Conservation (phyloP, 225 moss, liverwort and hornwort species). For the Climacium dendroides region DNA sequence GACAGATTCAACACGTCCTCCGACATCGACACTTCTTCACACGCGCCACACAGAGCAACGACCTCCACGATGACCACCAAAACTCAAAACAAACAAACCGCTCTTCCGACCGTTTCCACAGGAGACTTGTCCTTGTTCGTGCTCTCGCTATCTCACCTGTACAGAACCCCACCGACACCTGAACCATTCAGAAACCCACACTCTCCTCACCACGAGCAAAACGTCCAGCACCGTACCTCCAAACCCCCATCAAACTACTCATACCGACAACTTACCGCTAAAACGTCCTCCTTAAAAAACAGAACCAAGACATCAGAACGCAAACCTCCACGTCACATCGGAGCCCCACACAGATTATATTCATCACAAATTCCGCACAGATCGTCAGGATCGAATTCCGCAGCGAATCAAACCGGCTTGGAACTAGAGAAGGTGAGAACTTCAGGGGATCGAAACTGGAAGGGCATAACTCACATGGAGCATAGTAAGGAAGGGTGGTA, state of each 20-base stretch:
- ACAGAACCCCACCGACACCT: not conserved
- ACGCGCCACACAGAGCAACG: not conserved
- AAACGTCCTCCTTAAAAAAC: too few relatives aligned
- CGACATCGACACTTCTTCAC: too few relatives aligned
- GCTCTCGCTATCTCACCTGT: not conserved
- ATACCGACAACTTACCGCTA: not conserved
- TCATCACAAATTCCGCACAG: not conserved
- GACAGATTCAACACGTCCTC: not conserved
- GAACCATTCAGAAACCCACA: not conserved
- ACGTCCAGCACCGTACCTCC: not conserved
- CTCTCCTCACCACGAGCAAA: too few relatives aligned
- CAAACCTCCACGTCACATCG: not conserved
- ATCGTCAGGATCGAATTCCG: not conserved
- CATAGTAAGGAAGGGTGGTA: too few relatives aligned
- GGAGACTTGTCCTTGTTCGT: too few relatives aligned
- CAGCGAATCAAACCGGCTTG: too few relatives aligned
- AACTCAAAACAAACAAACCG: not conserved
- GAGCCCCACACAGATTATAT: not conserved
- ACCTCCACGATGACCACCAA: not conserved
- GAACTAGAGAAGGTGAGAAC: too few relatives aligned
- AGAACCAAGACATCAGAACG: not conserved
- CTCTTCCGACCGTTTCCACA: not conserved
- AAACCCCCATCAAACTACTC: not conserved
- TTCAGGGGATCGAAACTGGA: rapidly evolving
- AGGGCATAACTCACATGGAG: too few relatives aligned